Conservation (phyloP, 192 early-diverging fungal genomes). For the Coemansia sp. region DNA sequence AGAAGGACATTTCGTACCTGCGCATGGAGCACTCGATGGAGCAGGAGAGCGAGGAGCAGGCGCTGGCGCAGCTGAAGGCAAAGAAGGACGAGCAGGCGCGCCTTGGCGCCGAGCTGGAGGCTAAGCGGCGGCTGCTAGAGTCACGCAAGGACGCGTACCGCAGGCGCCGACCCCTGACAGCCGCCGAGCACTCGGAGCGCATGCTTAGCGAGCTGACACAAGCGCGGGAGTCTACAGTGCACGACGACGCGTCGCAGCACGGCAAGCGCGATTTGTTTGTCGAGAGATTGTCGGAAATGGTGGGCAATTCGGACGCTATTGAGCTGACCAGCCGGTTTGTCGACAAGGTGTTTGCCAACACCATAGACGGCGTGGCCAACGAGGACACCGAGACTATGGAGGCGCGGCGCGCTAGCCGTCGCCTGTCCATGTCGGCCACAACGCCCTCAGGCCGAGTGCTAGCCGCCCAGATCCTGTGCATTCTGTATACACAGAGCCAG, state of each 20-base stretch:
- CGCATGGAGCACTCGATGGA: slow-evolving; percentile 47
- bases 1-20: slow-evolving; percentile 44
- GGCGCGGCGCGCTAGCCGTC: slow-evolving; percentile 37
- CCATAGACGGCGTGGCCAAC: slow-evolving; percentile 50
- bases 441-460: slow-evolving; percentile 43
- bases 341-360: slow-evolving; percentile 47
- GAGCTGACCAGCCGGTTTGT: slow-evolving; percentile 38
- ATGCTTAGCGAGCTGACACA: slow-evolving; percentile 21
- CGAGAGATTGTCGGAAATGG: slow-evolving; percentile 29
- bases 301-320: slow-evolving; percentile 39
- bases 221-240: not conserved
- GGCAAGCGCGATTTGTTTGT: slow-evolving; percentile 11
- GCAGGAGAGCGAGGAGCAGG: slow-evolving; percentile 49
- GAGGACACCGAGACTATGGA: slow-evolving; percentile 43
- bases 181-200: slow-evolving; percentile 41
- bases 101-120: slow-evolving; percentile 32
- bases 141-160: slow-evolving; percentile 28
- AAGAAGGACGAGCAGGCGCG: slow-evolving; percentile 22
- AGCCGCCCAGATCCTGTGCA: slow-evolving; percentile 48
- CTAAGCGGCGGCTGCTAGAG: slow-evolving; percentile 34
- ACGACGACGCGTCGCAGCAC: slow-evolving; percentile 6
- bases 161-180: slow-evolving; percentile 39
- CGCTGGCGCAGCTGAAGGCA: slow-evolving; percentile 23
- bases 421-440: slow-evolving; percentile 32
- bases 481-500: slow-evolving; percentile 31